Conservation (phyloP, 2,329 filamentous ascomycete genomes). For the Arthrinium puccinioides region DNA sequence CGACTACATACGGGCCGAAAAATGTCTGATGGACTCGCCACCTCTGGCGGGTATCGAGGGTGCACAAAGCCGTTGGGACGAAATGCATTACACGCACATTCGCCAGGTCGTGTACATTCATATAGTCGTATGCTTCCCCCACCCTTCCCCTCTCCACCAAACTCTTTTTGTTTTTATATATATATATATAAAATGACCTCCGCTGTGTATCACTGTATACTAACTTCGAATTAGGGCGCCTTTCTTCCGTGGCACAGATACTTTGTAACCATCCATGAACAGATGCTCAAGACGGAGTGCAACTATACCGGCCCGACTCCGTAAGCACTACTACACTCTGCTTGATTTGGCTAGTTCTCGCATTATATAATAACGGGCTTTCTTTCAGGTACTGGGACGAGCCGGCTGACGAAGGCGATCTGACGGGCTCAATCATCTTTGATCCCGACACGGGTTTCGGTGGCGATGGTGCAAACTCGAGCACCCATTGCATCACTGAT, state of each 20-base stretch:
- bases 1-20: background rate
- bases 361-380: background rate
- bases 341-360: background rate
- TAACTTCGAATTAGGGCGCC: background rate
- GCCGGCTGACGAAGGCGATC: background rate
- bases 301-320: conserved; percentile 7
- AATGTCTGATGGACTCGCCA: background rate
- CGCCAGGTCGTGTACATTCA: background rate
- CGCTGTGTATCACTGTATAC: background rate
- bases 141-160: background rate
- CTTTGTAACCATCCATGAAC: background rate
- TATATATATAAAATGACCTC: too few relatives aligned
- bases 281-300: background rate
- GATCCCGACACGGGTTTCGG: background rate
- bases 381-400: background rate
- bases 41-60: background rate
- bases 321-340: conserved; percentile 6
- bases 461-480: background rate
- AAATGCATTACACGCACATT: background rate
- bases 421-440: background rate
- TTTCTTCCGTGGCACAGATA: background rate
- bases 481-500: background rate
- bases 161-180: too few relatives aligned
- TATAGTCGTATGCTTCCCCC: background rate
- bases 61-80: conserved; percentile 1